Base-by-base conservation (phyloP, 495 filamentous ascomycete species). In the Neurospora pannonica region DNA sequence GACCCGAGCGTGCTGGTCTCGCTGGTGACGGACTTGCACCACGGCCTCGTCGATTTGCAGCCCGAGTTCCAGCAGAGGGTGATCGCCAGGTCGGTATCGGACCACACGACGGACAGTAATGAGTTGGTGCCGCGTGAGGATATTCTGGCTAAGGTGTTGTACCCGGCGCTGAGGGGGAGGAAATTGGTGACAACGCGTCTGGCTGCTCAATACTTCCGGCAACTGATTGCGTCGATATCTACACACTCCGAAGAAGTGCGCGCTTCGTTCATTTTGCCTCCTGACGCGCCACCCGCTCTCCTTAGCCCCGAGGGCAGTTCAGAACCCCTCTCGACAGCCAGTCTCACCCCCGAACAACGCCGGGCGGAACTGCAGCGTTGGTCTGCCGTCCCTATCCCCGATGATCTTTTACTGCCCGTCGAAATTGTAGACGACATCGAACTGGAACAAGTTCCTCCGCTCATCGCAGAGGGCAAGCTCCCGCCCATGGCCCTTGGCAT, bases 1-100 rank as follows among this genome's bases (percentile, higher is more conserved):
- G 84, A 86, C 74, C 81, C 81, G 4, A 83, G 82, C 36, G 83
- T 80, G 39, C 78, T 86, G 6, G 75, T 84, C 0, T 78, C 84
- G 4, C 76, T 86, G 0, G 77, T 82, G 24, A 81, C 83, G 0
- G 84, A 86, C 71, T 75, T 86, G 11, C 83, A 84, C 28, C 83
- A 85, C 73, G 79, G 79, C 36, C 76, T 76, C 1, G 73, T 80
- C 5, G 70, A 80, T 4, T 46, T 75, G 19, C 80, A 80, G 70
- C 79, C 80, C 15, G 42, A 71, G n/a, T 73, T 74, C 4, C 82
- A 84, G 62, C 79, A 79, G 10, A 48, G 76, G 17, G 82, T 85
- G 38, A 82, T 86, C 39, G 75, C 75, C 4, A 74, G 76, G 24
- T 79, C 79, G 5, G 76, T 84, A 38, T 73, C 79, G 9, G 78